Base-by-base conservation (phyloP, 176 grass and related monocot genomes). In the Chrysopogon serrulatus region DNA sequence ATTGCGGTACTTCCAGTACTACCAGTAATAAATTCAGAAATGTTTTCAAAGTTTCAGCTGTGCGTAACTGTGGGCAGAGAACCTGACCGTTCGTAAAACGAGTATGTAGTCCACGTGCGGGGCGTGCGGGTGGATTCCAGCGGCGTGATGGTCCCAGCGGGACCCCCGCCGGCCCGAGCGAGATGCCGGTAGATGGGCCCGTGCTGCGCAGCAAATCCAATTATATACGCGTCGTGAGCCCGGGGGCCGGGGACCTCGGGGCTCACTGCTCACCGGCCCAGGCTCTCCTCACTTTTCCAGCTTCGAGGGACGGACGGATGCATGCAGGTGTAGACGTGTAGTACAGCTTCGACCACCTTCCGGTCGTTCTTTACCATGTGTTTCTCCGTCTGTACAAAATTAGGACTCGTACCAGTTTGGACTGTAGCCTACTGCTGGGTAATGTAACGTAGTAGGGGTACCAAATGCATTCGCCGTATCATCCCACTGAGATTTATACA, bases 231-330 rank as follows among this genome's bases (percentile, higher is more conserved):
- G 34, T 27, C 70, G 69, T 76, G 60, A 28, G 41, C 21, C 10
- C 32, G 34, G 18, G 19, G 6, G 36, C 36, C 6, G 6, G 12
- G 15, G 27, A 65, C 36, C 6, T 30, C 47, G 19, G 47, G 17
- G 45, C 36, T 18, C 4, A 4, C 3, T 14, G 15, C 3, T 14
- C 42, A 43, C 42, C 12, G 12, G 42, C 42, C 8, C 6, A 43
- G 41, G 49, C 19, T 53, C 2, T n/a, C 56, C 34, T 43, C 49
- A 2, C 71, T 64, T 81, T 85, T 71, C 66, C 78, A 81, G 83
- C 64, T 71, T 85, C 49, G 44, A 28, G 40, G 39, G 68, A 28
- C 36, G 21, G 66, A 40, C 24, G 47, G 6, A 32, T 32, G 61
- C 65, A 68, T n/a, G 66, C 18, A 21, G 48, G 48, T n/a, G n/a